phyloP scores from a whole-genome alignment of 345 rosid genomes.

The Hypericum perforatum region DNA sequence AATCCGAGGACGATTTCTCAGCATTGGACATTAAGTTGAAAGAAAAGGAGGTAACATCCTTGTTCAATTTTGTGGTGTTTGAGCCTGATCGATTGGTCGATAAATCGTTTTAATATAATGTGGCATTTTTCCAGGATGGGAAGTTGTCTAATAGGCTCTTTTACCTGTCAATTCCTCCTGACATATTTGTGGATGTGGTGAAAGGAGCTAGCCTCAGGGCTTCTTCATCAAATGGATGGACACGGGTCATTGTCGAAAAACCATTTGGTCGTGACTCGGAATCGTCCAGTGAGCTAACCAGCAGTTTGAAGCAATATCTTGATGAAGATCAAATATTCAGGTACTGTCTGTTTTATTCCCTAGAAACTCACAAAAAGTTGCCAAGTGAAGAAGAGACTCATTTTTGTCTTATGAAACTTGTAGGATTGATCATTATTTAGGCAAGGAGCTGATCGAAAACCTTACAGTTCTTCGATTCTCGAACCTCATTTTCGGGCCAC shows the following conservation, averaged over 20 bases:
- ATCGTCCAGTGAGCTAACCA: constrained; percentile 72
- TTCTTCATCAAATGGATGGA: constrained; percentile 73
- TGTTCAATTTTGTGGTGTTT: no score
- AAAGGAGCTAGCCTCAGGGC: constrained; percentile 67
- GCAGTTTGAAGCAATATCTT: constrained; percentile 63
- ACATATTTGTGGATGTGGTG: constrained; percentile 76
- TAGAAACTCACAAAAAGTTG: not conserved
- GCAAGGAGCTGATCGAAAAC: constrained; percentile 93
- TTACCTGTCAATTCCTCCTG: constrained; percentile 83
- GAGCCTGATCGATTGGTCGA: no score
- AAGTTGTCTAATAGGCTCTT: constrained; percentile 62
- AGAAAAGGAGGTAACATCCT: constrained; percentile 57
- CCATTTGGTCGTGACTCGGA: constrained; percentile 86
- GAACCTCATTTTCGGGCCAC: constrained; percentile 87
- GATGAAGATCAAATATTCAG: constrained; percentile 84
- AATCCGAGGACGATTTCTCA: constrained; percentile 62
- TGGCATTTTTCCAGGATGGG: constrained; percentile 37
- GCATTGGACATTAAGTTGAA: constrained; percentile 56
- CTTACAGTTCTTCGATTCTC: constrained; percentile 87
- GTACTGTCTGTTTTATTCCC: constrained; percentile 29
- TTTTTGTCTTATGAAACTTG: not conserved
- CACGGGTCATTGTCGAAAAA: constrained; percentile 84
- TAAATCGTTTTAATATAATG: no score
- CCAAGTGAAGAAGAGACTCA: not conserved
- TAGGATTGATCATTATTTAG: constrained; percentile 90